Conservation (phyloP, 257 asterid species). For the Ilex asprella region DNA sequence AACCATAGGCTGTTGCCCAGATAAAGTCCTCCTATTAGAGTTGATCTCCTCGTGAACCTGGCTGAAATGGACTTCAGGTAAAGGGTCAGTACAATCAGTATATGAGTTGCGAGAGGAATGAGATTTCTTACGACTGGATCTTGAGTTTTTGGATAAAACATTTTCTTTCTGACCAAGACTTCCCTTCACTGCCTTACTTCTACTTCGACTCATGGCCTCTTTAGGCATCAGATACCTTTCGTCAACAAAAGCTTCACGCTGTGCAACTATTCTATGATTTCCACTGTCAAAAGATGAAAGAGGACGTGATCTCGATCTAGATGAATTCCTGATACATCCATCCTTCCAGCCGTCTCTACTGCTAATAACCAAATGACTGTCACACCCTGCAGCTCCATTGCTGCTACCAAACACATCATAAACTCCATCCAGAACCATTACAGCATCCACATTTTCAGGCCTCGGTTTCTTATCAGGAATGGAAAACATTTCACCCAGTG, state of each 20-base stretch:
- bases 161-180: slow-evolving; percentile 25
- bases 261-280: slow-evolving; percentile 31
- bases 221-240: slow-evolving; percentile 19
- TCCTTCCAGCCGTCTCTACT: background rate
- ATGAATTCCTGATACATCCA: background rate
- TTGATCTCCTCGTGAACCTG: slow-evolving; percentile 36
- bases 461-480: slow-evolving; percentile 37
- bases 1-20: slow-evolving; percentile 27
- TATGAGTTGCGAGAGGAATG: slow-evolving; percentile 21
- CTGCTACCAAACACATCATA: slow-evolving; percentile 19
- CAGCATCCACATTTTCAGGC: slow-evolving; percentile 24
- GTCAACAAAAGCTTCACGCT: slow-evolving; percentile 27
- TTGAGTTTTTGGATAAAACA: slow-evolving; percentile 26
- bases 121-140: slow-evolving; percentile 36
- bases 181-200: slow-evolving; percentile 42
- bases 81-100: slow-evolving; percentile 28
- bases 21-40: slow-evolving; percentile 17
- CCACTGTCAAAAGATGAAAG: slow-evolving; percentile 32
- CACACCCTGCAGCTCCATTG: slow-evolving; percentile 18
- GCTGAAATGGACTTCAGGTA: slow-evolving; percentile 31
- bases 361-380: background rate
- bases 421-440: slow-evolving; percentile 23
- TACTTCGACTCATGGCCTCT: slow-evolving; percentile 22
- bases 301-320: slow-evolving; percentile 29
- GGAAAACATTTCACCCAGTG: slow-evolving; percentile 84